phyloP scores from a whole-genome alignment of 2,329 filamentous ascomycete species.

The Ophiostoma tasmaniense region DNA sequence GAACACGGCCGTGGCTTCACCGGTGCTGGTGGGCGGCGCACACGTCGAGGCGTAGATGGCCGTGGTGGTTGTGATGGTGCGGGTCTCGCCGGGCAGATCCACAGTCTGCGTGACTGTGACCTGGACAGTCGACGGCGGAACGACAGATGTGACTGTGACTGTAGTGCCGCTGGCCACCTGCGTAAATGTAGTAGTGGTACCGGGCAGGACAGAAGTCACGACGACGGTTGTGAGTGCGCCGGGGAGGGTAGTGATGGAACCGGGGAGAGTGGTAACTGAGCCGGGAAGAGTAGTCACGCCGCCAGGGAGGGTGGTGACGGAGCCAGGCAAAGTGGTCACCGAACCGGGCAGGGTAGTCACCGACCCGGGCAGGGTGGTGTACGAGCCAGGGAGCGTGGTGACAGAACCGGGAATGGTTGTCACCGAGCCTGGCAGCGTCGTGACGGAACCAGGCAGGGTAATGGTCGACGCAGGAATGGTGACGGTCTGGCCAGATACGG shows the following conservation, averaged over 20 bases:
- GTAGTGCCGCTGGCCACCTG: constrained; percentile 10
- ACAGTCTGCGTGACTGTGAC: constrained; percentile 17
- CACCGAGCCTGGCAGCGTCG: background rate
- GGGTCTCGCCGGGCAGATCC: background rate
- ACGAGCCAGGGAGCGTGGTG: constrained; percentile 15
- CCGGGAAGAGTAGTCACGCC: constrained; percentile 18
- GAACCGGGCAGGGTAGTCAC: constrained; percentile 7
- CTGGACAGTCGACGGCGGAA: constrained; percentile 15
- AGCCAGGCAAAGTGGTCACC: constrained; percentile 14
- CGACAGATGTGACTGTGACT: constrained; percentile 13
- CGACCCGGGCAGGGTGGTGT: constrained; percentile 15
- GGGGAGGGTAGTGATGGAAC: constrained; percentile 13
- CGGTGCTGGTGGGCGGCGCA: constrained; percentile 32
- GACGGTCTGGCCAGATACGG: constrained; percentile 6
- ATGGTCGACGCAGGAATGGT: constrained; percentile 18
- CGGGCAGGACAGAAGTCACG: constrained; percentile 14
- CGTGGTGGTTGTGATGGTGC: constrained; percentile 9
- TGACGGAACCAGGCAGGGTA: constrained; percentile 13
- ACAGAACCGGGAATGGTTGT: constrained; percentile 18
- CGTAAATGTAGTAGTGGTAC: constrained; percentile 10
- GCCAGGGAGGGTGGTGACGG: constrained; percentile 16
- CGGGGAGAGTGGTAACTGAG: constrained; percentile 15
- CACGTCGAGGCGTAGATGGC: constrained; percentile 32
- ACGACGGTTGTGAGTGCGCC: constrained; percentile 14
- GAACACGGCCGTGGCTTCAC: constrained; percentile 23